These are phyloP conservation scores for Trichoderma simmonsii DNA, from an alignment of 2,329 filamentous ascomycete genomes.

Conservation along the genomic window DNA sequence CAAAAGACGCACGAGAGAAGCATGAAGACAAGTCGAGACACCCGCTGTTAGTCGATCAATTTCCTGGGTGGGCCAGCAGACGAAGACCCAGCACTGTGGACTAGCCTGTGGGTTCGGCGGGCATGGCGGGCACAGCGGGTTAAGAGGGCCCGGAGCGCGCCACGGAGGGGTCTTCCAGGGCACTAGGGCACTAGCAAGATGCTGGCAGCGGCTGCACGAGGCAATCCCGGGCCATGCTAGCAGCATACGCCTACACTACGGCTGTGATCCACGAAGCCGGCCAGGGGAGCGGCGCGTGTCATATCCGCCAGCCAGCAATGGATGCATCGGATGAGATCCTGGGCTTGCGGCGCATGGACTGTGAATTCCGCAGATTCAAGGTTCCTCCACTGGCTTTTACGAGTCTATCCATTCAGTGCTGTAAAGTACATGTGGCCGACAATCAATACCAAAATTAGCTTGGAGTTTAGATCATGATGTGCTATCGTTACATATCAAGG, in stretches of 20 bases:
- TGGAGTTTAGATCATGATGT: neutral
- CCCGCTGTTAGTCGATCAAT: constrained; percentile 13
- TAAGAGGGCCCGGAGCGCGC: constrained; percentile 1
- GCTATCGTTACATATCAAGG: neutral
- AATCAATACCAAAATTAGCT: neutral
- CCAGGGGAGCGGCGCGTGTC: constrained; percentile 5
- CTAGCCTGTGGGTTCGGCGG: constrained; percentile 8
- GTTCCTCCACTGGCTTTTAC: neutral
- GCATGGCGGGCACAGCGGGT: constrained; percentile 6
- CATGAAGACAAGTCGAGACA: neutral
- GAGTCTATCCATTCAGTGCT: neutral
- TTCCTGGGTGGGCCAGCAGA: constrained; percentile 14
- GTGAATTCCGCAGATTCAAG: neutral
- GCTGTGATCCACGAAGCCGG: constrained; percentile 9
- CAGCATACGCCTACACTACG: neutral
- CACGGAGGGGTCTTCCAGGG: constrained; percentile 2
- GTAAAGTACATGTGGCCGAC: neutral
- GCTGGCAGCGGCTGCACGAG: neutral
- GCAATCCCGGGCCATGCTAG: neutral
- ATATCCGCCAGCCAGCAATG: neutral
- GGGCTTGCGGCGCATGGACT: neutral
- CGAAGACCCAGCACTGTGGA: constrained; percentile 12
- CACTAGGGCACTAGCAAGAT: neutral
- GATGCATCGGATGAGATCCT: neutral
- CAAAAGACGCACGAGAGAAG: neutral